A percentile compares a stretch with the other conserved stretches of the same genome.
phyloP scores from a whole-genome alignment of 2,329 filamentous ascomycete genomes.

The Fusarium dimerum region DNA sequence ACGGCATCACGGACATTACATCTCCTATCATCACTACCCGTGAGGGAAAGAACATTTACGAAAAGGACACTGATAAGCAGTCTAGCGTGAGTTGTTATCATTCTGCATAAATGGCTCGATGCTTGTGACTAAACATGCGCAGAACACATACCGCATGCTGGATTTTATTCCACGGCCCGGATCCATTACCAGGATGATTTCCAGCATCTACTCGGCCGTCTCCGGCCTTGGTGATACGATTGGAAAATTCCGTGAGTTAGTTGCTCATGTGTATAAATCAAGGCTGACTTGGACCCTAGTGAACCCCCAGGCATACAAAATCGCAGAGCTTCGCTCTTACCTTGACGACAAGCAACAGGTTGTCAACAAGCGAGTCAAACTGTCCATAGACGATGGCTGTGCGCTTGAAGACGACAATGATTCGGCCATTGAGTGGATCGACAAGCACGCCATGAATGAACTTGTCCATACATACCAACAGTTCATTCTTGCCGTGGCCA shows the following conservation, averaged over 20 bases:
- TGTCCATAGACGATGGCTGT: constrained; percentile 13
- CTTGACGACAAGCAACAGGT: constrained; percentile 19
- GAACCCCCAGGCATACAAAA: constrained; percentile 23
- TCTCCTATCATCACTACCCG: constrained; percentile 20
- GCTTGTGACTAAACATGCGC: not conserved
- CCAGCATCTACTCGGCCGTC: constrained; percentile 26
- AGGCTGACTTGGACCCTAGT: constrained; percentile 18
- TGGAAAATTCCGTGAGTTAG: constrained; percentile 24
- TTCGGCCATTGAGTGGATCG: constrained; percentile 27
- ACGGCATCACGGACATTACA: constrained; percentile 14
- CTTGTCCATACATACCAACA: constrained; percentile 26
- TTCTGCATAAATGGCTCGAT: not conserved
- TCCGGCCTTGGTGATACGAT: constrained; percentile 29
- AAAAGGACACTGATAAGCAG: constrained; percentile 9
- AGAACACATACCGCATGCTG: constrained; percentile 27
- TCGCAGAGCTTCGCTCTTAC: constrained; percentile 27
- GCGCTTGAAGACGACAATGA: not conserved
- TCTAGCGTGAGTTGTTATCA: constrained; percentile 12
- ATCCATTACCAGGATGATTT: constrained; percentile 34
- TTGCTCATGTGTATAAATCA: not conserved
- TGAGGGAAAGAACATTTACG: constrained; percentile 11
- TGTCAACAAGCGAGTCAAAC: constrained; percentile 30
- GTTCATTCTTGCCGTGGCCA: constrained; percentile 23
- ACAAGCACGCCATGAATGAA: constrained; percentile 20
- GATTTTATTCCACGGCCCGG: constrained; percentile 13